Evolutionary conservation across 805 yeast species (phyloP), one percentile per base, ranked within the genome.

Genomic region (Candida hispaniensis): DNA sequence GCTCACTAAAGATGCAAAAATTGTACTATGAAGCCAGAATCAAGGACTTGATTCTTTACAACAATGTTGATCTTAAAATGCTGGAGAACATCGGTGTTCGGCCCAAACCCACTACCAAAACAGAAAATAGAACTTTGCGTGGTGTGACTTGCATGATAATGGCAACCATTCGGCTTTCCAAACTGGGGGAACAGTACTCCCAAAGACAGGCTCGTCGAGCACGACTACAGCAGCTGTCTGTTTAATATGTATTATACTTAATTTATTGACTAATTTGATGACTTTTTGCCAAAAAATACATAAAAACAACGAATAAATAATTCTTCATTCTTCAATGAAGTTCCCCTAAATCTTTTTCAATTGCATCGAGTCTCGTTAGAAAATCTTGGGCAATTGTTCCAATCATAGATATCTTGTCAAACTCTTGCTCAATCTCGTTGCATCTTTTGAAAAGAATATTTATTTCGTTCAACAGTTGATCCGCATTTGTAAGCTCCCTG

Each of bases 321-420:
- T 19, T 19, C 10, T 22, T 11, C 10, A 6, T n/a, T 7, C 14
- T 11, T 9, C 12, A 6, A 6, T 7, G 16, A 16, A 30, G 25
- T 21, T 30, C 28, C 5, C 13, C 18, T 13, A 32, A 13, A 7
- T 23, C 27, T 12, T 23, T 22, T n/a, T 32, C 36, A 7, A 16
- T 28, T 18, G 23, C 14, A 6, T 27, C 28, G 14, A 32, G 6
- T 6, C 36, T 17, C 10, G 11, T 6, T 24, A 23, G 34, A 42
- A 68, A 68, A 19, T 62, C 71, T 2, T 44, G 42, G 5, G 66
- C 64, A 38, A 61, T 54, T 44, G 46, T 61, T 61, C 43, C 60
- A 30, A 74, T 55, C 42, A 71, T 76, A 29, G 67, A 67, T 34
- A 74, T 48, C 52, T 71, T 72, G 49, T 63, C 55, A 42, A 71